A percentile compares a stretch with the other conserved stretches of the same genome.
phyloP scores from a whole-genome alignment of 2,329 filamentous ascomycete species.

The Verruconis gallopava region DNA sequence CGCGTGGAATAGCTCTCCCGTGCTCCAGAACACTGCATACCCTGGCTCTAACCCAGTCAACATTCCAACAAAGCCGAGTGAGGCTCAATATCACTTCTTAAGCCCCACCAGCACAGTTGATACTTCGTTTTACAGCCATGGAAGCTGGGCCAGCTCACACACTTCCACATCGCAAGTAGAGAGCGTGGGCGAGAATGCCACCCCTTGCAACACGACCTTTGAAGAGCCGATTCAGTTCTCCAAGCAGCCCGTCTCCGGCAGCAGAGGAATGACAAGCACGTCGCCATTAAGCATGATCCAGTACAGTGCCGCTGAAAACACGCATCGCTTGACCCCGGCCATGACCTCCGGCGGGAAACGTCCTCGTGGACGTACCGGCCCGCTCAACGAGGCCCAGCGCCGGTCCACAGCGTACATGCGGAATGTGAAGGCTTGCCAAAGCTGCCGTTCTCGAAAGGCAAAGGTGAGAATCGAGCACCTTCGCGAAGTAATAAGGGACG shows the following conservation, averaged over 20 bases:
- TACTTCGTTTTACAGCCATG: background rate
- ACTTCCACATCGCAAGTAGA: background rate
- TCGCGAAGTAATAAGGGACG: background rate
- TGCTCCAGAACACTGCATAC: background rate
- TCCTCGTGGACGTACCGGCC: conserved; percentile 2
- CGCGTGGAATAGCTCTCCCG: background rate
- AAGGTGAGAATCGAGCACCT: conserved; percentile 1
- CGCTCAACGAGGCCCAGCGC: background rate
- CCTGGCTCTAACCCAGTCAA: background rate
- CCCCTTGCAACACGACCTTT: background rate
- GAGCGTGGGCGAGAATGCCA: background rate
- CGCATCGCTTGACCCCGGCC: background rate
- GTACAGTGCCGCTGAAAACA: background rate
- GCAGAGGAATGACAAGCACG: background rate
- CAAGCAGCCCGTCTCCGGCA: background rate
- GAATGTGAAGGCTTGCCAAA: conserved; percentile 8
- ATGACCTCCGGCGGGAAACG: conserved; percentile 1
- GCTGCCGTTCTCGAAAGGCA: conserved; percentile 6
- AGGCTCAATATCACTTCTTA: background rate
- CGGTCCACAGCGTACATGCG: conserved; percentile 4
- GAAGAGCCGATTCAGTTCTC: background rate
- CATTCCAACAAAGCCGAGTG: background rate
- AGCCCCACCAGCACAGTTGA: background rate
- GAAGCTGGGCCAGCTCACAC: background rate
- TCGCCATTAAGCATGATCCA: background rate